These are phyloP conservation scores for Rhododendron simsii DNA, from an alignment of 148 eudicot species.

Conservation along the genomic window DNA sequence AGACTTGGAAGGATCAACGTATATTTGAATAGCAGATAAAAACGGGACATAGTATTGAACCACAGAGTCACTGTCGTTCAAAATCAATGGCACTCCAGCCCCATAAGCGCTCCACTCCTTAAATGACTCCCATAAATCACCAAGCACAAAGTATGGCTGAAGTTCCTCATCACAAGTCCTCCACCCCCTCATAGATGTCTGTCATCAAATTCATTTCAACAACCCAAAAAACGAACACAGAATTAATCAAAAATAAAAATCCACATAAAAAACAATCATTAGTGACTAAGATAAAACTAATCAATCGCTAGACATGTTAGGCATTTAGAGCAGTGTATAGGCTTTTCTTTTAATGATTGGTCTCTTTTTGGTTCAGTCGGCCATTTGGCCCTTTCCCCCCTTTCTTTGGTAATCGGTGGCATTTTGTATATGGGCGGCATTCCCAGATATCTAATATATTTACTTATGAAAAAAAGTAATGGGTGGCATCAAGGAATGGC, in stretches of 20 bases:
- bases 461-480: no score
- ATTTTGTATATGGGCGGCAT: no score
- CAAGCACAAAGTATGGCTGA: conserved; percentile 62
- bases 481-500: no score
- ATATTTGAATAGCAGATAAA: conserved; percentile 68
- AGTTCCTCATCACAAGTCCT: conserved; percentile 54
- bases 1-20: conserved; percentile 40
- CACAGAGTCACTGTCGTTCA: conserved; percentile 63
- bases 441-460: no score
- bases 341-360: background rate
- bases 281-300: background rate
- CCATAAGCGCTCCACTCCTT: conserved; percentile 95
- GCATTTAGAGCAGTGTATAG: background rate
- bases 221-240: background rate
- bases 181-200: conserved; percentile 62
- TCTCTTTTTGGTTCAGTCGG: background rate
- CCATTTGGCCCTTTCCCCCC: no score
- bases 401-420: no score
- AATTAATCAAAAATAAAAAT: background rate
- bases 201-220: conserved; percentile 15
- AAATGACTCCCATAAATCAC: conserved; percentile 80
- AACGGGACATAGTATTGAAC: conserved; percentile 87
- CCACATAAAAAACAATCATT: background rate
- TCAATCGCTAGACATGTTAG: no score
- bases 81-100: conserved; percentile 74